Conservation (phyloP, 2,329 filamentous ascomycete genomes). For the Tolypocladium album region DNA sequence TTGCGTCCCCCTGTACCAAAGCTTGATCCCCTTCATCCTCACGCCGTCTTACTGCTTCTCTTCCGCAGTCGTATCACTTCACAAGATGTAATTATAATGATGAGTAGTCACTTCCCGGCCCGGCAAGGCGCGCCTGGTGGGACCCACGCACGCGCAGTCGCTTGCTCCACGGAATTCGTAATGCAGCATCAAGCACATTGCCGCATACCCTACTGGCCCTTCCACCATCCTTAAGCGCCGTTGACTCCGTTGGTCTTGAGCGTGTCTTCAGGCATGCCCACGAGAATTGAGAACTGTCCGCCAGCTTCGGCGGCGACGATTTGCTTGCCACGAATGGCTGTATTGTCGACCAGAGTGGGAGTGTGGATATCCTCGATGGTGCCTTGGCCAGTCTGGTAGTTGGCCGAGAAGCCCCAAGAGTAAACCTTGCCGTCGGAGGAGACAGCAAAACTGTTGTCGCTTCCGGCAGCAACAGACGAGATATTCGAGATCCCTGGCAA, state of each 20-base stretch:
- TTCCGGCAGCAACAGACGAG: constrained; percentile 46
- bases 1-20: neutral
- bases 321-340: constrained; percentile 63
- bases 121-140: neutral
- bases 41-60: neutral
- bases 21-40: neutral
- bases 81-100: neutral
- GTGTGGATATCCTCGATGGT: constrained; percentile 68
- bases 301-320: constrained; percentile 76
- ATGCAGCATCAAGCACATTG: neutral
- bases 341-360: constrained; percentile 76
- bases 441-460: constrained; percentile 66
- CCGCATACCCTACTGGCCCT: neutral
- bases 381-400: constrained; percentile 70
- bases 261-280: constrained; percentile 26
- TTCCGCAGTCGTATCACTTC: neutral
- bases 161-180: neutral
- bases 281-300: constrained; percentile 68
- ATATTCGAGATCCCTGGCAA: constrained; percentile 40
- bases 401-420: constrained; percentile 71
- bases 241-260: constrained; percentile 18
- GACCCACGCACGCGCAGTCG: neutral
- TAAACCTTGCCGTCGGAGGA: constrained; percentile 60
- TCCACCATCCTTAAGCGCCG: neutral
- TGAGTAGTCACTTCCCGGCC: neutral